Conservation (phyloP, 1,284 basidiomycete species). For the Cutaneotrichosporon cyanovorans region DNA sequence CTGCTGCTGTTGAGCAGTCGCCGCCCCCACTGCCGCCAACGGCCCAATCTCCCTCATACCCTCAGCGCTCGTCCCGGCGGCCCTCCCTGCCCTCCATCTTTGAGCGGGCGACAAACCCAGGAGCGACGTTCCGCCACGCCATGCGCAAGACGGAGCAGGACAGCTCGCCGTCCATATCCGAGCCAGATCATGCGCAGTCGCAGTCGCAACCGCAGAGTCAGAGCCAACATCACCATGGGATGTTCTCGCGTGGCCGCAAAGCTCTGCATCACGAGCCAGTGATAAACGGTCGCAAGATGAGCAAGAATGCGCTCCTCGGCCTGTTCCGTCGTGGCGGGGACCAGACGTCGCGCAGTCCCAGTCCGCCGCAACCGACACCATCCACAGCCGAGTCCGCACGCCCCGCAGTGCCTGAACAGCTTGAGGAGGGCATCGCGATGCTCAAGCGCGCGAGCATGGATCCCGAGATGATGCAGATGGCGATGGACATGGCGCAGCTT, state of each 20-base stretch:
- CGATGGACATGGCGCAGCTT: slow-evolving; percentile 8
- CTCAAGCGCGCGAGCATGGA: slow-evolving; percentile 40
- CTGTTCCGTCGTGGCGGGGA: slow-evolving; percentile 40
- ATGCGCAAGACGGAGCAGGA: slow-evolving; percentile 18
- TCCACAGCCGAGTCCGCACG: slow-evolving; percentile 3
- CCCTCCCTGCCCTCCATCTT: slow-evolving; percentile 45
- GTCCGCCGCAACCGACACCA: slow-evolving; percentile 28
- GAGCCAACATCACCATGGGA: neutral
- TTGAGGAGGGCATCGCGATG: slow-evolving; percentile 39
- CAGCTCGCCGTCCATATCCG: slow-evolving; percentile 10
- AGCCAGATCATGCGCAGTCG: no score
- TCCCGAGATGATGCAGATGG: slow-evolving; percentile 15
- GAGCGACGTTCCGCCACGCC: slow-evolving; percentile 31
- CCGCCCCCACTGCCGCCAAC: neutral
- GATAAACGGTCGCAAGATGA: slow-evolving; percentile 5
- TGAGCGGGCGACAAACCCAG: slow-evolving; percentile 41
- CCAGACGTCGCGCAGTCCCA: slow-evolving; percentile 39
- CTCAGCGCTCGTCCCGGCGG: slow-evolving; percentile 27
- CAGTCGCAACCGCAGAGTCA: neutral
- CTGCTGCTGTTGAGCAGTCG: no score
- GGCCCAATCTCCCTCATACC: neutral
- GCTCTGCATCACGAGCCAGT: neutral
- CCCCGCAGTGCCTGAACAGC: slow-evolving; percentile 24
- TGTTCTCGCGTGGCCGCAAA: slow-evolving; percentile 16
- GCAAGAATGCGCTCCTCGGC: slow-evolving; percentile 29